Evolutionary conservation across 805 yeast genomes (phyloP).

Genomic region (Jamesozyma spencerorum): DNA sequence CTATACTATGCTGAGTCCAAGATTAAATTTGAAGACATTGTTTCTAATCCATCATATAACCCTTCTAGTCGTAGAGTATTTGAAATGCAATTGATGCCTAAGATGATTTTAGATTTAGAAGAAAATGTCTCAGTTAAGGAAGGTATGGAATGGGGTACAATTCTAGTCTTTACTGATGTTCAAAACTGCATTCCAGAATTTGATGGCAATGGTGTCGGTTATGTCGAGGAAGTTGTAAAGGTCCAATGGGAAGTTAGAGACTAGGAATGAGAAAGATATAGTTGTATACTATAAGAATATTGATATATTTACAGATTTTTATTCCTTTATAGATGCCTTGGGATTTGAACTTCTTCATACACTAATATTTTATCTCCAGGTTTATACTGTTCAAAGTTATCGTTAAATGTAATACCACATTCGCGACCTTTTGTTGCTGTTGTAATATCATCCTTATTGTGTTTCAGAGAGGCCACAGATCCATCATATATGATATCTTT

Average conservation of each 20-base stretch:
- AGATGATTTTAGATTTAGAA: conserved; percentile 77
- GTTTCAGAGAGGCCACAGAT: conserved; percentile 61
- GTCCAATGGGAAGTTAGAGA: conserved; percentile 72
- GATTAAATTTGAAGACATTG: conserved; percentile 28
- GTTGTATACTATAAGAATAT: background rate
- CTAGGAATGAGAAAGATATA: background rate
- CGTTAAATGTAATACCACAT: conserved; percentile 72
- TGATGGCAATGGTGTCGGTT: conserved; percentile 64
- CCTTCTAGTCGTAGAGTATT: conserved; percentile 54
- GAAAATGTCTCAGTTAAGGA: conserved; percentile 39
- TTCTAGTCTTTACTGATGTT: conserved; percentile 67
- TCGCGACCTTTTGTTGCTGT: conserved; percentile 81
- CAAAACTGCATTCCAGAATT: conserved; percentile 52
- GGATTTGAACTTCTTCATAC: conserved; percentile 54
- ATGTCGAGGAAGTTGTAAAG: conserved; percentile 70
- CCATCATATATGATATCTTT: conserved; percentile 44
- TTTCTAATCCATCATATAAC: conserved; percentile 55
- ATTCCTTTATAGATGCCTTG: conserved; percentile 40
- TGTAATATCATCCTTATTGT: conserved; percentile 66
- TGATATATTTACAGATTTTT: background rate
- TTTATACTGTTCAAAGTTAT: conserved; percentile 53
- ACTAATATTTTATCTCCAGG: conserved; percentile 71
- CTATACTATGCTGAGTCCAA: conserved; percentile 51
- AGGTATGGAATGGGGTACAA: conserved; percentile 98
- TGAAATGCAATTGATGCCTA: conserved; percentile 93